These are phyloP conservation scores for Aureobasidium sp. DNA, from an alignment of 2,329 filamentous ascomycete genomes.

Conservation along the genomic window DNA sequence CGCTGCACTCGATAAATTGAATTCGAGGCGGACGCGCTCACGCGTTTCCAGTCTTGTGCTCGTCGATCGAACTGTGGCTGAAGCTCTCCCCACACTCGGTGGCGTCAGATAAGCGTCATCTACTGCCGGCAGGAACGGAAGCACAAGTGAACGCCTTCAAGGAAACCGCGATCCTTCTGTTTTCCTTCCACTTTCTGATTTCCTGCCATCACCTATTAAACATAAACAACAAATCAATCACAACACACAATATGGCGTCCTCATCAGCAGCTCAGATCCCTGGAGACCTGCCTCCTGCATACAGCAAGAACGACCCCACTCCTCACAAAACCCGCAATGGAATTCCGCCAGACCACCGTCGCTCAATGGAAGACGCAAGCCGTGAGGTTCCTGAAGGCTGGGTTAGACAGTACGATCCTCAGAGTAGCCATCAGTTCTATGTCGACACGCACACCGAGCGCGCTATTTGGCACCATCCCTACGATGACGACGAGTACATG, in stretches of 20 bases:
- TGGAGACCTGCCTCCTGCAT: conserved; percentile 1
- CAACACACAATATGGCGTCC: conserved; percentile 2
- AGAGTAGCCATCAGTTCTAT: conserved; percentile 52
- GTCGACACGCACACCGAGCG: conserved; percentile 48
- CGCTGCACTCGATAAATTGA: not conserved
- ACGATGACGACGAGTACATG: conserved; percentile 50
- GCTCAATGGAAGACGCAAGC: conserved; percentile 55
- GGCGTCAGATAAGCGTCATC: not conserved
- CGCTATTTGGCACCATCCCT: conserved; percentile 54
- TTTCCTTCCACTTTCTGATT: not conserved
- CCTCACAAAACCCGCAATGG: conserved; percentile 34
- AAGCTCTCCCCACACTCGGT: not conserved
- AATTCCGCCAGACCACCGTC: conserved; percentile 43
- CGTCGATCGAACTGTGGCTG: not conserved
- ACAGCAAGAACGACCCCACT: not conserved
- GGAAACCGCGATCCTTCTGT: not conserved
- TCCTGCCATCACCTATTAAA: not conserved
- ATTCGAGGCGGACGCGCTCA: not conserved
- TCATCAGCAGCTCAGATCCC: not conserved
- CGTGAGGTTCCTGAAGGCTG: conserved; percentile 48
- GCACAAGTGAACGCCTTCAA: not conserved
- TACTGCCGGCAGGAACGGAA: not conserved
- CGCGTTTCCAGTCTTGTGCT: not conserved
- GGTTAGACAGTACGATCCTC: conserved; percentile 48
- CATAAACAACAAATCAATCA: not conserved